These are phyloP conservation scores for Haematococcus lacustris DNA, from an alignment of 139 green algal genomes.

Conservation along the genomic window DNA sequence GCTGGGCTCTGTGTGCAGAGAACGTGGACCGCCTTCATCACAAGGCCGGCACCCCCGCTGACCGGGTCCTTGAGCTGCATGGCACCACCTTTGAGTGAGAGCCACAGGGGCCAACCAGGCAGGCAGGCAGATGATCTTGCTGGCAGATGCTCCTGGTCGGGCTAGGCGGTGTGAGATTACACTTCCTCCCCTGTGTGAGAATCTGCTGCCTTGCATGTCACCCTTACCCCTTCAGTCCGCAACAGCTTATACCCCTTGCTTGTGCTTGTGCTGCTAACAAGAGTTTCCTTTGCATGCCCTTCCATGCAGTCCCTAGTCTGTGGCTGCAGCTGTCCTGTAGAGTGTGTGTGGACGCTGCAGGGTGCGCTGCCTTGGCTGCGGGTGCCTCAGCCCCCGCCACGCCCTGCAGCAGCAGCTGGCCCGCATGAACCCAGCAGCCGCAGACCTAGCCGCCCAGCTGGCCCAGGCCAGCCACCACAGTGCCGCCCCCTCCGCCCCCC, in stretches of 20 bases:
- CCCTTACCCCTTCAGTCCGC: neutral
- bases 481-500: too few relatives aligned
- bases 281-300: neutral
- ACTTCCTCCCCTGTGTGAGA: neutral
- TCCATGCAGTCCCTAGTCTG: neutral
- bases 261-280: neutral
- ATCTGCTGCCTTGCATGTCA: neutral
- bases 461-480: too few relatives aligned
- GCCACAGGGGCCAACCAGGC: neutral
- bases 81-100: conserved; percentile 83
- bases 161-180: neutral
- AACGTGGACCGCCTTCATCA: conserved; percentile 95
- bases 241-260: neutral
- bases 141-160: too few relatives aligned
- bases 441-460: conserved; percentile 21
- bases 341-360: neutral
- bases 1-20: too few relatives aligned
- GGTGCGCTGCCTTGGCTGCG: conserved; percentile 43
- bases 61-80: conserved; percentile 82
- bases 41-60: conserved; percentile 35
- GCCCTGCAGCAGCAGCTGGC: conserved; percentile 54
- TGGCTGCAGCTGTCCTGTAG: neutral
- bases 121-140: too few relatives aligned
- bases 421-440: conserved; percentile 56
- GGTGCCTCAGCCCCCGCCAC: conserved; percentile 28